phyloP scores from a whole-genome alignment of 2,329 filamentous ascomycete species.

The Dichotomopilus funicola region DNA sequence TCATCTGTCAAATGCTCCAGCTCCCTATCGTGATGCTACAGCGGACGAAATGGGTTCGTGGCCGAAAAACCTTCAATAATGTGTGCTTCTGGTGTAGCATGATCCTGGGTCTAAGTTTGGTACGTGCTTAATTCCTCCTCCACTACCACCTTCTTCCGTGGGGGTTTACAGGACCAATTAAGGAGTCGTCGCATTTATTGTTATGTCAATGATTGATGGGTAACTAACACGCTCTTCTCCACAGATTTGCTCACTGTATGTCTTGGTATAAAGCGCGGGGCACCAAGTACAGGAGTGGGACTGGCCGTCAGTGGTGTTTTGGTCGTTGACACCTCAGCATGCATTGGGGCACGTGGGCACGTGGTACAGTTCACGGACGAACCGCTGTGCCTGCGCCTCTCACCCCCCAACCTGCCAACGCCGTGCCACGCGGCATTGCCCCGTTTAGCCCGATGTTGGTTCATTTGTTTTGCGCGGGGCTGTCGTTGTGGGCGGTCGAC shows the following conservation, averaged over 20 bases:
- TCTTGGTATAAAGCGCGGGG: conserved; percentile 36
- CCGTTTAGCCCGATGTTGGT: background rate
- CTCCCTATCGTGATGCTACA: conserved; percentile 92
- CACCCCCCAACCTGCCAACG: background rate
- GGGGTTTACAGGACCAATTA: background rate
- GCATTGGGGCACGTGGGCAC: conserved; percentile 1
- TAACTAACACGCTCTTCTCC: background rate
- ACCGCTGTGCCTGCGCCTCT: background rate
- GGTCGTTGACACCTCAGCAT: background rate
- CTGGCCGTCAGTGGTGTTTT: too few species aligned
- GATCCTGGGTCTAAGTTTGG: conserved; percentile 77
- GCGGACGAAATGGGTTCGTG: conserved; percentile 67
- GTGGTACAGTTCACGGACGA: conserved; percentile 2
- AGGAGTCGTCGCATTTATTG: too few species aligned
- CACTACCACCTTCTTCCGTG: background rate
- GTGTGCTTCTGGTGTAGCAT: conserved; percentile 88
- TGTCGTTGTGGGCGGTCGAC: too few species aligned
- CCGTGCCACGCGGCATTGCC: background rate
- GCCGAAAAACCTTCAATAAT: conserved; percentile 75
- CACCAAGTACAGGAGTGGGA: background rate
- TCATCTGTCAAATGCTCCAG: conserved; percentile 93
- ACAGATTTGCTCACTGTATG: conserved; percentile 49
- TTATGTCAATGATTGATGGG: too few species aligned
- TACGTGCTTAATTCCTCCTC: conserved; percentile 37
- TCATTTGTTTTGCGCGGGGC: too few species aligned